A percentile compares a stretch with the other conserved stretches of the same genome.
Evolutionary conservation across 192 early-diverging fungal species (phyloP).

Genomic region (Dispira simplex): DNA sequence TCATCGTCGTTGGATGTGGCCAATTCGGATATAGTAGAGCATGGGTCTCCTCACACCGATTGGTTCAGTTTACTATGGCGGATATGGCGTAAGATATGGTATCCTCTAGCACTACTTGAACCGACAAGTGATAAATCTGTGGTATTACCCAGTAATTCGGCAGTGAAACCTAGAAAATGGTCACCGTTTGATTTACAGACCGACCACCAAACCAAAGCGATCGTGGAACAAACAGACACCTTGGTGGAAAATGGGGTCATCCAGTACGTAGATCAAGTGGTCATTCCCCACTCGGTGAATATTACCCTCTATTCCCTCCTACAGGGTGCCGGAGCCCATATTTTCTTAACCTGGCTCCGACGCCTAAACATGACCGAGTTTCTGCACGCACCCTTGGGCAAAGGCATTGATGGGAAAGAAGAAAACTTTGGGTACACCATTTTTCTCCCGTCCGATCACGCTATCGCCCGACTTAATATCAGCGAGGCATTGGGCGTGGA

Average conservation of each 20-base stretch:
- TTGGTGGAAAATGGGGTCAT: conserved; percentile 3
- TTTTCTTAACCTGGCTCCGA: neutral
- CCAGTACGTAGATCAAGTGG: neutral
- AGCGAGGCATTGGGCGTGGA: neutral
- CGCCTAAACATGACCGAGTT: conserved; percentile 3
- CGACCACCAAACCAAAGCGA: neutral
- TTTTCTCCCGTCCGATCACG: neutral
- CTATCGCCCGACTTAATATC: conserved; percentile 1
- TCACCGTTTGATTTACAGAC: neutral
- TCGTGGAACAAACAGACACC: neutral
- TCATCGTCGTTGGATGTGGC: neutral
- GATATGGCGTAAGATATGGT: no score
- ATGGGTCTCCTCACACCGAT: neutral
- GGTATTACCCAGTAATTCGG: no score
- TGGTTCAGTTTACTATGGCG: no score
- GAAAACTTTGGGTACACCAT: neutral
- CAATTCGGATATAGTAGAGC: neutral
- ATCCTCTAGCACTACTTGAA: no score
- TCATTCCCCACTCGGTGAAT: neutral
- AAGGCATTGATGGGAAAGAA: neutral
- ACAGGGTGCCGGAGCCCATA: neutral
- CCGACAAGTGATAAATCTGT: no score
- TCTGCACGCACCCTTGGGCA: neutral
- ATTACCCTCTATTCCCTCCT: conserved; percentile 1
- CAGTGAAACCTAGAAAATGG: no score